Evolutionary conservation across 768 basidiomycete species (phyloP), one percentile per base, ranked within the genome.

Genomic region (Boletus reticulatus): DNA sequence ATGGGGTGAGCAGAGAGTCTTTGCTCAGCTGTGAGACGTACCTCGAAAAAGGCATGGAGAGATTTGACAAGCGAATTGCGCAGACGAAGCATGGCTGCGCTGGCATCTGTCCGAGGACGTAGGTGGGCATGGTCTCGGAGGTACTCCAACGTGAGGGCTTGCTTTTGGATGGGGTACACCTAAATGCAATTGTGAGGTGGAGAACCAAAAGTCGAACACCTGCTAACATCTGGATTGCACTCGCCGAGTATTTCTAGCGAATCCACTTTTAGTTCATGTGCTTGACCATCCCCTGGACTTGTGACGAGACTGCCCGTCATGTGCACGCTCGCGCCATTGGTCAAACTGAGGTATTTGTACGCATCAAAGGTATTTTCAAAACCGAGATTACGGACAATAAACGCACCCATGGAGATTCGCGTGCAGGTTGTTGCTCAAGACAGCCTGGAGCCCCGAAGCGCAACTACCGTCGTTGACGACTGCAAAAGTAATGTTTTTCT

Each of bases 111-210:
- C 13, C 96, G 82, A 8, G 89, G 80, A 11, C 97, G 86, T n/a
- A 99, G 71, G 75, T 98, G 94, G 5, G 84, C 83, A 65, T 95
- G 80, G 55, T 94, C 89, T 9, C 96, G 83, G 31, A 97, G 79
- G 64, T 92, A 88, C 57, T 94, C 88, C 2, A 80, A 72, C 3
- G 90, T 84, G 12, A 93, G 79, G 29, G 84, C 72, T 71, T 98
- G 86, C 69, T 97, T 98, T 72, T 95, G 95, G 49, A 97, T 93
- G 0, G 94, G 94, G 71, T 96, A 98, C 44, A 73, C 74, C 94
- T 94, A 52, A 4, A 9, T 42, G 51, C 37, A 24, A 43, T 31
- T 4, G 16, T 69, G 47, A 64, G 48, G 34, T 29, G 17, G 34
- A 44, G 42, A 39, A 19, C 6, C 12, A 17, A 49, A 8, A 6